phyloP scores from a whole-genome alignment of 805 yeast genomes.

The Starmerella potacharoeniae region DNA sequence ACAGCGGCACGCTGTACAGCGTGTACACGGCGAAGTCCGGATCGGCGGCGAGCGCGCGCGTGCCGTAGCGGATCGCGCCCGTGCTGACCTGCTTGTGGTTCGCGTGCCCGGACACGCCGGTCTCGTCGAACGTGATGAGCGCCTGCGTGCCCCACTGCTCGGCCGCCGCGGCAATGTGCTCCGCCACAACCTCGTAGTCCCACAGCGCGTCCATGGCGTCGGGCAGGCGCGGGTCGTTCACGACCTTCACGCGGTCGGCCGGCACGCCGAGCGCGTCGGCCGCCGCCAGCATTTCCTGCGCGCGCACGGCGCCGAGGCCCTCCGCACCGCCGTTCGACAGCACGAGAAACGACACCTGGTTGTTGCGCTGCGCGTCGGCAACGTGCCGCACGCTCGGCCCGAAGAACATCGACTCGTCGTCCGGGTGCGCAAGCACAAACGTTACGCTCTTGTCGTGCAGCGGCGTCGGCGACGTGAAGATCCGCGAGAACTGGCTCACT shows the following conservation, averaged over 20 bases:
- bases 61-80: constrained; percentile 20
- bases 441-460: constrained; percentile 23
- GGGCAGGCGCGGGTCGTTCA: constrained; percentile 39
- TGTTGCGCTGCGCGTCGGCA: constrained; percentile 38
- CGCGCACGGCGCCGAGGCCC: constrained; percentile 56
- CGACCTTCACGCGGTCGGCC: constrained; percentile 33
- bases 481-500: constrained; percentile 13
- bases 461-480: constrained; percentile 18
- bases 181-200: constrained; percentile 39
- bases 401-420: constrained; percentile 97
- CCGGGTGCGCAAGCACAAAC: constrained; percentile 85
- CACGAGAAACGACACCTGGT: constrained; percentile 50
- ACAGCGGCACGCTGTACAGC: constrained; percentile 28
- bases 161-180: constrained; percentile 29
- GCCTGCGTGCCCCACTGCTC: constrained; percentile 27
- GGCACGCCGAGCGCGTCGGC: constrained; percentile 43
- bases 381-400: constrained; percentile 59
- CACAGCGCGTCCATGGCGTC: constrained; percentile 65
- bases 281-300: constrained; percentile 46
- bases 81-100: constrained; percentile 46
- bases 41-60: constrained; percentile 4
- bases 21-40: constrained; percentile 22
- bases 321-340: constrained; percentile 69
- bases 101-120: constrained; percentile 78
- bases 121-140: constrained; percentile 66